Evolutionary conservation across 441 rosid genomes (phyloP), one percentile per base, ranked within the genome.

Genomic region (Gossypium schwendimanii): DNA sequence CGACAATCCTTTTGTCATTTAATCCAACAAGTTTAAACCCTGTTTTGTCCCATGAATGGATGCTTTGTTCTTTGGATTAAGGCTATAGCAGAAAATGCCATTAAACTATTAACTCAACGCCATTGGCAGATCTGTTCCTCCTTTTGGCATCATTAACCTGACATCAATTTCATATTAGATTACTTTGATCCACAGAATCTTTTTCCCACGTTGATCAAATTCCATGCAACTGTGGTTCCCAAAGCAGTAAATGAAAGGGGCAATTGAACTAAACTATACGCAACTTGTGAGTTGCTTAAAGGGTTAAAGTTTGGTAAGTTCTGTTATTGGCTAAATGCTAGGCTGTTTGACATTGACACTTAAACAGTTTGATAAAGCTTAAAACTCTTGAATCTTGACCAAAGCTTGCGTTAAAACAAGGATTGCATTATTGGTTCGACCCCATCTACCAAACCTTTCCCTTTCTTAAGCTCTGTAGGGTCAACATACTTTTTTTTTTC

Each of bases 371-470:
- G 41, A 24, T 21, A 6, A 58, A 15, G n/a, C 23, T 14, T 39
- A 20, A 26, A n/a, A 2, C 8, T 59, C 57, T 49, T 24, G 57
- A 66, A 17, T 31, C 44, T 68, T 52, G 47, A 50, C 24, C 24
- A 67, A 33, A 17, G 60, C 17, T 68, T 52, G 72, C 72, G 2
- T 68, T 11, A 17, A 65, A 64, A 63, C 65, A 23, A 70, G 33
- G 68, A 70, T 23, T 58, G 24, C 69, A 72, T 53, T 54, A 59
- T 77, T 75, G 17, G 79, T 72, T 81, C 71, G 73, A 69, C 77
- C 75, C 26, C 75, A 72, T 77, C 63, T 63, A 74, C 75, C 84
- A 11, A 78, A 76, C 61, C 20, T 69, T 70, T 61, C 61, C 72
- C 9, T 15, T 65, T 44, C 33, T 8, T 4, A 58, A 58, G 54